Conservation (phyloP, 495 filamentous ascomycete genomes). For the Annulohypoxylon bovei region DNA sequence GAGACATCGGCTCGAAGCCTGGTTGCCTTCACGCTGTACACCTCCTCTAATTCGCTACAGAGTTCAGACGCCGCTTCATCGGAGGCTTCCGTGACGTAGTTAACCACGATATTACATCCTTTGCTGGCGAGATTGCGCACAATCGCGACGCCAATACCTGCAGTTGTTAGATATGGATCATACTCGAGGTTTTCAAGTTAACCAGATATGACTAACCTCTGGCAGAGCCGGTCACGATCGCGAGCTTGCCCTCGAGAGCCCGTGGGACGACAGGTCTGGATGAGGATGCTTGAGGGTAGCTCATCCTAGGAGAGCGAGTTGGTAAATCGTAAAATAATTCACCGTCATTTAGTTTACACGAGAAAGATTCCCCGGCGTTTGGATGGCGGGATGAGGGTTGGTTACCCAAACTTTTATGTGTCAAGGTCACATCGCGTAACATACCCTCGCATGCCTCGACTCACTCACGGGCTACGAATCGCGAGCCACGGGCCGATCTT, state of each 20-base stretch:
- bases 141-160: constrained; percentile 90
- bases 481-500: background rate
- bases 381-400: background rate
- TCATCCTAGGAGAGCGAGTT: background rate
- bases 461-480: background rate
- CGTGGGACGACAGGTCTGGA: background rate
- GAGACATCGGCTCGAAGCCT: constrained; percentile 59
- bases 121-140: constrained; percentile 80
- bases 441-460: background rate
- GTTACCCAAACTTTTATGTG: background rate
- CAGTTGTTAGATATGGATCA: background rate
- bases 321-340: background rate
- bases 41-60: constrained; percentile 52
- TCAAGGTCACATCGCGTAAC: background rate
- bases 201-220: constrained; percentile 62
- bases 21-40: constrained; percentile 52
- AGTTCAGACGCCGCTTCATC: constrained; percentile 40
- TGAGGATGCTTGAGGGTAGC: background rate
- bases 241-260: constrained; percentile 70
- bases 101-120: constrained; percentile 74
- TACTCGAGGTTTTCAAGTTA: background rate
- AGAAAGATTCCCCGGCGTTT: too few relatives aligned
- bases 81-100: constrained; percentile 69
- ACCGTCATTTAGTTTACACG: too few relatives aligned
- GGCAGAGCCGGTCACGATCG: constrained; percentile 80